A percentile compares a stretch with the other conserved stretches of the same genome.
These are phyloP conservation scores for Epichloe amarillans DNA, from an alignment of 2,329 filamentous ascomycete genomes.

Conservation along the genomic window DNA sequence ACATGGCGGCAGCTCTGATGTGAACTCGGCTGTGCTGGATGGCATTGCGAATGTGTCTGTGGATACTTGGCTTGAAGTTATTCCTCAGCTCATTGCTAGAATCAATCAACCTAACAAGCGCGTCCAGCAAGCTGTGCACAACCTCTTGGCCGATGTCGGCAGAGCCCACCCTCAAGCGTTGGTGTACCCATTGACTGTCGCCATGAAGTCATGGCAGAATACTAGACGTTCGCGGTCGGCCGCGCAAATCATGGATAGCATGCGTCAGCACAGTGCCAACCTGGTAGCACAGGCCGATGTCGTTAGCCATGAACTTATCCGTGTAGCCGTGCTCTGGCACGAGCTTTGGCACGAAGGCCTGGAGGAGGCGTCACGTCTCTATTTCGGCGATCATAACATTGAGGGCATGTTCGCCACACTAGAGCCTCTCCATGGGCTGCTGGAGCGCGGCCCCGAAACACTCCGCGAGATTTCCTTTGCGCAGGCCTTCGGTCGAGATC, in stretches of 20 bases:
- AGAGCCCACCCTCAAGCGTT: conserved; percentile 89
- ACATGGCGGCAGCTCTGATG: conserved; percentile 77
- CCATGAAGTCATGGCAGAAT: conserved; percentile 85
- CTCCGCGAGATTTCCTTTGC: conserved; percentile 93
- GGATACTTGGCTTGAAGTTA: conserved; percentile 97
- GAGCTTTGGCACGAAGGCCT: conserved; percentile 98
- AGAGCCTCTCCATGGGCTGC: conserved; percentile 77
- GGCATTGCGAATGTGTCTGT: conserved; percentile 87
- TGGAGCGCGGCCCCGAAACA: conserved; percentile 85
- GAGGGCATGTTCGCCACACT: conserved; percentile 93
- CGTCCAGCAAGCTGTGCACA: conserved; percentile 83
- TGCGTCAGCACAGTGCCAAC: conserved; percentile 85
- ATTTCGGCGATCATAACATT: conserved; percentile 96
- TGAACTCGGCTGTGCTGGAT: conserved; percentile 77
- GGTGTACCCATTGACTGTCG: conserved; percentile 92
- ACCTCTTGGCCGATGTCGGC: conserved; percentile 82
- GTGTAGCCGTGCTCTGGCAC: conserved; percentile 95
- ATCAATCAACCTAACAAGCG: conserved; percentile 91
- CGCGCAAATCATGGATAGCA: conserved; percentile 90
- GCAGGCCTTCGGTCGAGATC: conserved; percentile 89
- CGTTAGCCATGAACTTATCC: conserved; percentile 91
- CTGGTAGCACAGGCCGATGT: conserved; percentile 91
- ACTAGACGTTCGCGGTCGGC: conserved; percentile 77
- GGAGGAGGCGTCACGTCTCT: conserved; percentile 89
- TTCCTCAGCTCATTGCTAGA: conserved; percentile 89